Conservation (phyloP, 257 asterid genomes). For the Solanum paucissectum region DNA sequence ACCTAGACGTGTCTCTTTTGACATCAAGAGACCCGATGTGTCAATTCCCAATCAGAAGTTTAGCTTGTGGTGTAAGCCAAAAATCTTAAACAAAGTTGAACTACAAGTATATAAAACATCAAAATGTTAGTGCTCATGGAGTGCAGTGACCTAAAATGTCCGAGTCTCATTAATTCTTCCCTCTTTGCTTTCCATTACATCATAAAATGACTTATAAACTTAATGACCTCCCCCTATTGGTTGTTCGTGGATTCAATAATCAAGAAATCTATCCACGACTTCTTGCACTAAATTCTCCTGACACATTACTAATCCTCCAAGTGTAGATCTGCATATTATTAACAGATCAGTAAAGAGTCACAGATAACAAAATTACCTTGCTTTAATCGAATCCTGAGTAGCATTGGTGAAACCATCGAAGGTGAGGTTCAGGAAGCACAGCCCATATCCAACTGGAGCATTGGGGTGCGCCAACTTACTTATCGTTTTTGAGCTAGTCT, state of each 20-base stretch:
- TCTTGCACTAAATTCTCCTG: neutral
- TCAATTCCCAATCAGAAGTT: neutral
- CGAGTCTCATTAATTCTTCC: neutral
- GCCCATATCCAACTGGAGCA: conserved; percentile 90
- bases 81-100: neutral
- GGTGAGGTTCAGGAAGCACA: conserved; percentile 86
- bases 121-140: neutral
- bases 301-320: neutral
- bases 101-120: neutral
- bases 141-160: neutral
- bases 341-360: neutral
- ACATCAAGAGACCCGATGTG: neutral
- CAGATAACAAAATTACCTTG: conserved; percentile 28
- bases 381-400: conserved; percentile 87
- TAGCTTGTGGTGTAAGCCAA: neutral
- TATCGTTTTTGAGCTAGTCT: conserved; percentile 89
- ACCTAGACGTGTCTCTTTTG: neutral
- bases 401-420: conserved; percentile 99
- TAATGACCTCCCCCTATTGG: neutral
- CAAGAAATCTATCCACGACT: neutral
- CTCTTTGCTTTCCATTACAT: neutral
- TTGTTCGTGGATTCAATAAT: neutral
- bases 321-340: neutral
- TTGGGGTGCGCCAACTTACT: conserved; percentile 89
- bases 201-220: neutral